A percentile compares a stretch with the other conserved stretches of the same genome.
These are phyloP conservation scores for Gentiana dahurica DNA, from an alignment of 257 asterid genomes.

Conservation along the genomic window DNA sequence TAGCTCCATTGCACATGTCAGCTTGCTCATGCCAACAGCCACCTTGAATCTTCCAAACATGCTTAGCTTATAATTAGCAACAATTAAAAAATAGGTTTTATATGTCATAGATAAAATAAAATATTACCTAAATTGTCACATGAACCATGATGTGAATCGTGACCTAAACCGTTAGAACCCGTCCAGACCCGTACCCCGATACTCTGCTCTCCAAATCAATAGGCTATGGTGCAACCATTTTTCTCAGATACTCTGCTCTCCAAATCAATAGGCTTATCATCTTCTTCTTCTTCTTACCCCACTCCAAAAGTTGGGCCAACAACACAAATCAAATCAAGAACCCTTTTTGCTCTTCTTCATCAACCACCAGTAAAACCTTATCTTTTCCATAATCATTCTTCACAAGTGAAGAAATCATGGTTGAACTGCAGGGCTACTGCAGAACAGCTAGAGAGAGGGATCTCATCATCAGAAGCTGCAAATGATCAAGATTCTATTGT, in stretches of 20 bases:
- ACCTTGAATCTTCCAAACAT: too few species aligned
- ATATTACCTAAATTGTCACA: too few species aligned
- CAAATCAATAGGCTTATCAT: conserved; percentile 3
- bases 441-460: neutral
- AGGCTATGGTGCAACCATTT: conserved; percentile 25
- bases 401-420: neutral
- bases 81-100: too few species aligned
- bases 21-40: too few species aligned
- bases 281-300: neutral
- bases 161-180: too few species aligned
- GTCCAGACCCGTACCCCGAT: neutral
- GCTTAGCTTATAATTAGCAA: too few species aligned
- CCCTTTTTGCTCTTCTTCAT: neutral
- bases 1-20: too few species aligned
- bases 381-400: neutral
- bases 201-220: neutral
- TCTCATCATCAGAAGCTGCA: conserved; percentile 1
- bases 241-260: conserved; percentile 1
- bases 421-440: conserved; percentile 1
- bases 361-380: neutral
- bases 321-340: neutral
- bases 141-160: too few species aligned
- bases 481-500: conserved; percentile 19
- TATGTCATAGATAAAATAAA: too few species aligned
- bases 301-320: neutral